Evolutionary conservation across 2,329 filamentous ascomycete species (phyloP), one percentile per base, ranked within the genome.

Genomic region (Sporothrix pseudoabietina): DNA sequence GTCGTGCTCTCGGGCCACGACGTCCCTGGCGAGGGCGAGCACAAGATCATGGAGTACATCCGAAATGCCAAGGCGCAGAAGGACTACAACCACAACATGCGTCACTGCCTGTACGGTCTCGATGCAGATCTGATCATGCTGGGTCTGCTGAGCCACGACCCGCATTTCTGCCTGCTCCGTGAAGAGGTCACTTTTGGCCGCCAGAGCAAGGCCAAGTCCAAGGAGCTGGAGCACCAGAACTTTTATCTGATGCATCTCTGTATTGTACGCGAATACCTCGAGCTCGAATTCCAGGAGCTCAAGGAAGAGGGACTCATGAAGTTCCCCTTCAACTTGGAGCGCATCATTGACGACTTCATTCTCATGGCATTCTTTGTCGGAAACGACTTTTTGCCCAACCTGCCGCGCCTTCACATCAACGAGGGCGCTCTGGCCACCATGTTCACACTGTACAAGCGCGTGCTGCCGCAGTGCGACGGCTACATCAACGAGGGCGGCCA

Each of bases 31-130:
- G 97, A 99, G 83, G 96, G 96, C 78, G 96, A 99, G 83, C 96
- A 99, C 86, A 99, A 99, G 85, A 97, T 99, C 83, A 99, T 99
- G 96, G 97, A 99, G 83, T 99, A 99, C 82, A 99, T 99, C 82
- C 92, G 96, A 78, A 93, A 97, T 82, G 93, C 96, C 75, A 98
- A 98, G 86, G 94, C 95, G 68, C 96, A 99, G 82, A 93, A 93
- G 1, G 89, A 91, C 76, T 99, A 99, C 82, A 91, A 97, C 81
- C 88, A 93, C 69, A 98, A 99, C 79, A 89, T 97, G 75, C 93
- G 96, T 73, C 96, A 99, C 83, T 99, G 97, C 82, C 87, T 99
- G 76, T 99, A 99, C 83, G 97, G 97, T 32, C 88, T 99, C 69
- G 96, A 99, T 83, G 96, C 96, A 61, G 96, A 99, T 85, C 85